These are phyloP conservation scores for Chaetomiaceae sp. DNA, from an alignment of 2,329 filamentous ascomycete species.

Conservation along the genomic window DNA sequence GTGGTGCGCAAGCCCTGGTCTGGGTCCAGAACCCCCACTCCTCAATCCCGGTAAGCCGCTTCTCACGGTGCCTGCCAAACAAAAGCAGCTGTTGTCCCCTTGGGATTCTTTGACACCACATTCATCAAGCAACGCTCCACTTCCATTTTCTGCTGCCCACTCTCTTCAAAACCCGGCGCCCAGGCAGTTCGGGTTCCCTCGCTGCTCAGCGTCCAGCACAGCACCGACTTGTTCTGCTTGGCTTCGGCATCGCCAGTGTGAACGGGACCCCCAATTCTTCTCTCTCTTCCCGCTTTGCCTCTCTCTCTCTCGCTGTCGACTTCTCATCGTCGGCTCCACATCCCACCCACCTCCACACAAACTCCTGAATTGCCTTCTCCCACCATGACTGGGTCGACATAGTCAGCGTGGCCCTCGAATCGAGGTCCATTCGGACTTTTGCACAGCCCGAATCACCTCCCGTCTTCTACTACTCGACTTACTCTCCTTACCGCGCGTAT, in stretches of 20 bases:
- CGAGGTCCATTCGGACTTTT: background rate
- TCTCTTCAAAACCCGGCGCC: conserved; percentile 1
- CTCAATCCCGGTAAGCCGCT: conserved; percentile 1
- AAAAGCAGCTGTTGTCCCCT: conserved; percentile 1
- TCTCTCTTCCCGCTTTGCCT: no score
- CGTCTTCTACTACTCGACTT: background rate
- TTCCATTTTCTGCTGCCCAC: background rate
- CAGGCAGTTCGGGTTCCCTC: background rate
- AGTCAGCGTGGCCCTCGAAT: conserved; percentile 2
- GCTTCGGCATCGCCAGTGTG: background rate
- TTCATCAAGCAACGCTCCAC: background rate
- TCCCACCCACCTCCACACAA: background rate
- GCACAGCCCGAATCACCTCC: background rate
- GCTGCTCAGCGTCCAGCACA: background rate
- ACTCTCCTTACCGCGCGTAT: background rate
- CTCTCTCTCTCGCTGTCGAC: no score
- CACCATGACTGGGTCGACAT: conserved; percentile 1
- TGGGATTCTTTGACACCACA: no score
- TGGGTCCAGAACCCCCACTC: background rate
- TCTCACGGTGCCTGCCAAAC: background rate
- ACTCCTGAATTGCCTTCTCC: background rate
- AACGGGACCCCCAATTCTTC: no score
- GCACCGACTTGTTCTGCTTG: background rate
- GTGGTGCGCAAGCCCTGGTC: background rate
- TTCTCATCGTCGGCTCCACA: no score